A percentile compares a stretch with the other conserved stretches of the same genome.
phyloP scores from a whole-genome alignment of 148 eudicot species.

The Nepenthes mirabilis region DNA sequence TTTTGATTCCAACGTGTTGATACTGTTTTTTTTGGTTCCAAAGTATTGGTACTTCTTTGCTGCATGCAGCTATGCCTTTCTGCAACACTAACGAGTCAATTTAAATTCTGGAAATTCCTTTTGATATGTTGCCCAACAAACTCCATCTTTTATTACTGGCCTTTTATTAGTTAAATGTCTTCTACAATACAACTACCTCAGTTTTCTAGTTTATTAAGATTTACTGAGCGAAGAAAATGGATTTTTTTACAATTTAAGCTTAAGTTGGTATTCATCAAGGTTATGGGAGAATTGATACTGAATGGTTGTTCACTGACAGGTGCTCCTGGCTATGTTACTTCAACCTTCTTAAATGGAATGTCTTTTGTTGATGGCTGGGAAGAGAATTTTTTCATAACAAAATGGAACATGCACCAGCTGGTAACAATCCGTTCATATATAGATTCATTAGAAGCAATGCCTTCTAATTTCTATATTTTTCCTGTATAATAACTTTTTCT shows the following conservation, averaged over 20 bases:
- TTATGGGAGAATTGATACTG: not conserved
- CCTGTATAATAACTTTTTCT: too few relatives aligned
- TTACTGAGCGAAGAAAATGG: too few relatives aligned
- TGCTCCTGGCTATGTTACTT: constrained; percentile 93
- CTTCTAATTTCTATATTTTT: too few relatives aligned
- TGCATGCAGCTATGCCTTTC: too few relatives aligned
- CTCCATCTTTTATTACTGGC: not conserved
- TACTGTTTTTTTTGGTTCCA: too few relatives aligned
- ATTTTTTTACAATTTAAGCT: too few relatives aligned
- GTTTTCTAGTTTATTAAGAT: too few relatives aligned
- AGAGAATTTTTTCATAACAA: constrained; percentile 83
- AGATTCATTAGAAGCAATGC: not conserved
- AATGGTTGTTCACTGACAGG: constrained; percentile 34
- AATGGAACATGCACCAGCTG: constrained; percentile 99
- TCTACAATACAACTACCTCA: not conserved
- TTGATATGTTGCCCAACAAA: too few relatives aligned
- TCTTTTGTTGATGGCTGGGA: constrained; percentile 99
- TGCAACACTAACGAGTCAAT: too few relatives aligned
- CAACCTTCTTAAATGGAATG: constrained; percentile 79
- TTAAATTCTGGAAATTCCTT: too few relatives aligned
- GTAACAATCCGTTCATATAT: constrained; percentile 21
- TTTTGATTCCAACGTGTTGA: too few relatives aligned
- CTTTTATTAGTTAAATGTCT: not conserved
- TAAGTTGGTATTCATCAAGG: not conserved
- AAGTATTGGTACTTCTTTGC: too few relatives aligned